Conservation (phyloP, 805 yeast genomes). For the Candida dajiaensis region DNA sequence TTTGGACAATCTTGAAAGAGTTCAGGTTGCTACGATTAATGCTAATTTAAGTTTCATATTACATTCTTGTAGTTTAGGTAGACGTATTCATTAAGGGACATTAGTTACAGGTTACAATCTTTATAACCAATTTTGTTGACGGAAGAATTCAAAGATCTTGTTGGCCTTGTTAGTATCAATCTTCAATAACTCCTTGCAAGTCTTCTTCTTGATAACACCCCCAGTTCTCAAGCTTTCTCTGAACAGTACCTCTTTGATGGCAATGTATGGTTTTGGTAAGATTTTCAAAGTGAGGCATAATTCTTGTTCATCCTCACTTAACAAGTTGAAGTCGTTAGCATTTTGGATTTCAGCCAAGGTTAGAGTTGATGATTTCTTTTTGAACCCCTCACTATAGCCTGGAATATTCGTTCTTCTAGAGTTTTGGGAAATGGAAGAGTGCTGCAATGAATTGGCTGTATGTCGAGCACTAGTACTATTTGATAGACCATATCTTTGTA, state of each 20-base stretch:
- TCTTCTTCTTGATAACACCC: slow-evolving; percentile 75
- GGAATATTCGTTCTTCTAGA: slow-evolving; percentile 17
- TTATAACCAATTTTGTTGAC: slow-evolving; percentile 80
- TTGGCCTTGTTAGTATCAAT: slow-evolving; percentile 85
- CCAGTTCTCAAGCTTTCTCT: slow-evolving; percentile 82
- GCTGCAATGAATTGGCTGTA: slow-evolving; percentile 26
- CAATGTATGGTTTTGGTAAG: slow-evolving; percentile 88
- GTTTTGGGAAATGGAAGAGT: slow-evolving; percentile 7
- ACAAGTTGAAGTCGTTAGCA: slow-evolving; percentile 74
- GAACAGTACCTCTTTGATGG: slow-evolving; percentile 84
- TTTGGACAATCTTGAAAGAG: not conserved
- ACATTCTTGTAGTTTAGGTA: not conserved
- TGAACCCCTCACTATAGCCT: slow-evolving; percentile 10
- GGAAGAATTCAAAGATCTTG: slow-evolving; percentile 86
- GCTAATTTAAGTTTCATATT: not conserved
- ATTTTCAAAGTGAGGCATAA: slow-evolving; percentile 80
- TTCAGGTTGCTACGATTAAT: not conserved
- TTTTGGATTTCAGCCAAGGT: slow-evolving; percentile 65
- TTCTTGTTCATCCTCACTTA: slow-evolving; percentile 83
- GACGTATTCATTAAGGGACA: not conserved
- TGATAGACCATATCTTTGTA: slow-evolving; percentile 44
- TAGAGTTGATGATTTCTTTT: slow-evolving; percentile 33
- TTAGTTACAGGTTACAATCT: not conserved
- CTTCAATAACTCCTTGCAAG: slow-evolving; percentile 77
- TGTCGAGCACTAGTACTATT: slow-evolving; percentile 27